Percentiles rank a stretch among this genome's conserved stretches.
phyloP scores from a whole-genome alignment of 768 basidiomycete species.

The Amanita inopinata region DNA sequence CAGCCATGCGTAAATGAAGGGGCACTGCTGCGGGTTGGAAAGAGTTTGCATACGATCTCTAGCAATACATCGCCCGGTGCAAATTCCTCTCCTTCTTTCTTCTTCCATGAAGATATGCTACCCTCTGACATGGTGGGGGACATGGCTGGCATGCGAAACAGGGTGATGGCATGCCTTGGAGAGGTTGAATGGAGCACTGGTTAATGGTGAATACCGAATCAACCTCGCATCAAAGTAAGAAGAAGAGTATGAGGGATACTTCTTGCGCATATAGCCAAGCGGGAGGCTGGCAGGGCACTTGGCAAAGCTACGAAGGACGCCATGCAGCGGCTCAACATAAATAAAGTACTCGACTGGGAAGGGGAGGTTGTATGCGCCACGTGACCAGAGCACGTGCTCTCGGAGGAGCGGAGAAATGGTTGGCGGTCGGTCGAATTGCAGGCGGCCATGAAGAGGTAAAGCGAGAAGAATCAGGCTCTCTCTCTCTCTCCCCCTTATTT shows the following conservation, averaged over 20 bases:
- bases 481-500: constrained; percentile 12
- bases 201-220: background rate
- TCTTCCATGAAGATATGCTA: constrained; percentile 87
- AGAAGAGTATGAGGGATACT: background rate
- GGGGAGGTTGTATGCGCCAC: too few relatives aligned
- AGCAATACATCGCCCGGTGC: constrained; percentile 75
- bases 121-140: constrained; percentile 96
- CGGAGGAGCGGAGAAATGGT: too few relatives aligned
- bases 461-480: too few relatives aligned
- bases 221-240: background rate
- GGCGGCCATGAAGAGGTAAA: too few relatives aligned
- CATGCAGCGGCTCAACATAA: constrained; percentile 15
- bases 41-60: constrained; percentile 63
- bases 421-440: too few relatives aligned
- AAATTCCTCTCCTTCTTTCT: constrained; percentile 75
- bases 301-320: constrained; percentile 11
- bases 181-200: constrained; percentile 5
- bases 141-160: constrained; percentile 93
- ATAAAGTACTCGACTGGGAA: background rate
- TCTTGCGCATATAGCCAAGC: background rate
- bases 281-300: background rate
- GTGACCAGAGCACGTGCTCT: too few relatives aligned
- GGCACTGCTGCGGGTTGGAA: background rate
- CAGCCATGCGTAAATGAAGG: constrained; percentile 4
- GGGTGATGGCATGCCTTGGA: constrained; percentile 45